phyloP scores from a whole-genome alignment of 1,139 yeast species.

The Yamadazyma friedrichii region DNA sequence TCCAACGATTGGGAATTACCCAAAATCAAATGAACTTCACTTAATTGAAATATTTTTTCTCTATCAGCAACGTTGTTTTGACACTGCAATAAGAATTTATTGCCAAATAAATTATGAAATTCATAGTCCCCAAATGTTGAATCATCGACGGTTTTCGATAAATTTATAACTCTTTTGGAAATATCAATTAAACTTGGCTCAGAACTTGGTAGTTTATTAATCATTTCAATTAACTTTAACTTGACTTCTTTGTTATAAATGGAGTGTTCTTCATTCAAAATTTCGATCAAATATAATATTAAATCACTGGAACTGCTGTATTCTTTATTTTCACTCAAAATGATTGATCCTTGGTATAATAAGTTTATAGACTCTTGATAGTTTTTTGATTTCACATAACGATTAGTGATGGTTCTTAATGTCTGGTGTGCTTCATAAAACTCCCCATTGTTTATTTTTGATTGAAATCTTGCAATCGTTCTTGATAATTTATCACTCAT shows the following conservation, averaged over 20 bases:
- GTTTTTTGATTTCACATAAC: slow-evolving; percentile 71
- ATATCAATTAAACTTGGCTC: slow-evolving; percentile 72
- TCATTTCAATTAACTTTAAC: slow-evolving; percentile 35
- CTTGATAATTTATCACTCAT: slow-evolving; percentile 20
- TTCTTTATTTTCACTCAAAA: slow-evolving; percentile 66
- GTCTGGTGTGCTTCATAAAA: slow-evolving; percentile 96
- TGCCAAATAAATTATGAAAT: slow-evolving; percentile 73
- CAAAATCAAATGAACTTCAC: slow-evolving; percentile 59
- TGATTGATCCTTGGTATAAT: slow-evolving; percentile 66
- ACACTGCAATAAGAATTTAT: slow-evolving; percentile 45
- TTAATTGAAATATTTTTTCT: slow-evolving; percentile 37
- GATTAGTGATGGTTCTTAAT: slow-evolving; percentile 78
- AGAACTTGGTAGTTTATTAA: slow-evolving; percentile 48
- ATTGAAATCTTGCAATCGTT: slow-evolving; percentile 64
- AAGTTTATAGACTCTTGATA: slow-evolving; percentile 71
- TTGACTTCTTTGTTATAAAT: slow-evolving; percentile 33
- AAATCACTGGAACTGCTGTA: slow-evolving; percentile 82
- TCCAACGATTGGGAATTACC: slow-evolving; percentile 65
- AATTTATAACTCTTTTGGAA: slow-evolving; percentile 60
- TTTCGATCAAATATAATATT: slow-evolving; percentile 68
- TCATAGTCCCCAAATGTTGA: slow-evolving; percentile 70
- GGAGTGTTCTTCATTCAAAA: slow-evolving; percentile 33
- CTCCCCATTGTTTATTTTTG: slow-evolving; percentile 70
- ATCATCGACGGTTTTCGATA: slow-evolving; percentile 52
- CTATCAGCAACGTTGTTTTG: slow-evolving; percentile 21